Conservation (phyloP, 2,329 filamentous ascomycete species). For the Colletotrichum agaves region DNA sequence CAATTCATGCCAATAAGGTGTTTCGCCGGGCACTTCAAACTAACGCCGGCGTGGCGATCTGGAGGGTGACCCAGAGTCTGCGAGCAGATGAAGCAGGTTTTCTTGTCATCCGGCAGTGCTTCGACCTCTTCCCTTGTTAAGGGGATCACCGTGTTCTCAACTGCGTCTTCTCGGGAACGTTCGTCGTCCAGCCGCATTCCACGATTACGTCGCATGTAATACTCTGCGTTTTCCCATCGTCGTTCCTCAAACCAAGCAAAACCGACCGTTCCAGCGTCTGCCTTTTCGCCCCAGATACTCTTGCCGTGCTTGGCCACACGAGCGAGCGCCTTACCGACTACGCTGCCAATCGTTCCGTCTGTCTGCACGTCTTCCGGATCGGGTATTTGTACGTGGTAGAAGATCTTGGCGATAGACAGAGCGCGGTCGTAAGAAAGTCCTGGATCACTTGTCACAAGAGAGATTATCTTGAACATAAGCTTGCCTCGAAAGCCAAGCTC, state of each 20-base stretch:
- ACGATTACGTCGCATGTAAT: constrained; percentile 3
- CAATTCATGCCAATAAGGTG: constrained; percentile 22
- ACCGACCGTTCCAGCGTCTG: neutral
- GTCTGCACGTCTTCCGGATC: too few species aligned
- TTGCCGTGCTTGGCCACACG: too few species aligned
- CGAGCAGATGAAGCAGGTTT: constrained; percentile 1
- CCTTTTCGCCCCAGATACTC: too few species aligned
- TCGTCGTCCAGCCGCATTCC: neutral
- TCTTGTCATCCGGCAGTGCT: neutral
- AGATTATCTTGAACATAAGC: too few species aligned
- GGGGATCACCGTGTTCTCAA: neutral
- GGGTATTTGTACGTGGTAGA: too few species aligned
- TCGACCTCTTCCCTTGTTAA: neutral
- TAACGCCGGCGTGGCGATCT: constrained; percentile 9
- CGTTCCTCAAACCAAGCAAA: neutral
- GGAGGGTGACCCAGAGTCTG: neutral
- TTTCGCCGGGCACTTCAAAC: neutral
- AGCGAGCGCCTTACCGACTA: neutral
- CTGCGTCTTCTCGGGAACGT: neutral
- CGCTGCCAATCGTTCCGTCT: neutral
- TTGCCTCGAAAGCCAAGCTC: too few species aligned
- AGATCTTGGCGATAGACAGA: too few species aligned
- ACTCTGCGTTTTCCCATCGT: neutral
- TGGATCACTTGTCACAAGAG: too few species aligned
- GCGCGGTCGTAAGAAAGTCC: too few species aligned